Percentiles rank a stretch among this genome's conserved stretches.
Conservation (phyloP, 2,329 filamentous ascomycete genomes). For the Neurospora crassa region DNA sequence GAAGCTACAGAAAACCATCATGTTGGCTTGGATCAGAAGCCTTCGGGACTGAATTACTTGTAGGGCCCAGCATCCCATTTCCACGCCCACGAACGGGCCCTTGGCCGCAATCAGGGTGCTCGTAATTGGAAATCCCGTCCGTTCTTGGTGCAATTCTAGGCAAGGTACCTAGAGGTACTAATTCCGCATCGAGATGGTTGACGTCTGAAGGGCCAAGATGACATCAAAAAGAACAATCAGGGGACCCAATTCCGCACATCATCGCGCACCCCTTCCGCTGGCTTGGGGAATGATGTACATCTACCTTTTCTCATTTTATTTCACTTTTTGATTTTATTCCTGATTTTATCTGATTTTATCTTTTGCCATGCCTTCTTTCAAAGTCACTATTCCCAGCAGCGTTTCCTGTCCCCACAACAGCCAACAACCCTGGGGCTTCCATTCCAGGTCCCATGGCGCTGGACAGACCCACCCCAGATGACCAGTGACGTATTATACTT, state of each 20-base stretch:
- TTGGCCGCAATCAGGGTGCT: too few relatives aligned
- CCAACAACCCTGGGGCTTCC: not conserved
- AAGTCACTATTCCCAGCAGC: not conserved
- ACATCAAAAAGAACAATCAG: not conserved
- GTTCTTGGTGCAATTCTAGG: not conserved
- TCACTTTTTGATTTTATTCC: too few relatives aligned
- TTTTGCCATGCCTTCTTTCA: not conserved
- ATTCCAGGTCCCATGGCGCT: not conserved
- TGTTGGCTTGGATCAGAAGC: too few relatives aligned
- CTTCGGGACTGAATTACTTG: too few relatives aligned
- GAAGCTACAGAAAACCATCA: too few relatives aligned
- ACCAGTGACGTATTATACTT: not conserved
- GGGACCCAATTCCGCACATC: not conserved
- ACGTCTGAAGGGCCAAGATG: not conserved
- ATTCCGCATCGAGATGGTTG: not conserved
- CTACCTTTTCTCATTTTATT: not conserved
- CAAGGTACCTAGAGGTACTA: too few relatives aligned
- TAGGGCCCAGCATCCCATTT: too few relatives aligned
- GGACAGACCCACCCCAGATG: not conserved
- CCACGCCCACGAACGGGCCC: too few relatives aligned
- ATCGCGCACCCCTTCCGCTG: not conserved
- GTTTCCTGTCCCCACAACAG: not conserved
- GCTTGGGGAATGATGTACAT: not conserved
- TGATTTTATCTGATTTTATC: not conserved
- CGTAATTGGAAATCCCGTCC: too few relatives aligned